Evolutionary conservation across 2,329 filamentous ascomycete species (phyloP).

Genomic region (Tolypocladium album): DNA sequence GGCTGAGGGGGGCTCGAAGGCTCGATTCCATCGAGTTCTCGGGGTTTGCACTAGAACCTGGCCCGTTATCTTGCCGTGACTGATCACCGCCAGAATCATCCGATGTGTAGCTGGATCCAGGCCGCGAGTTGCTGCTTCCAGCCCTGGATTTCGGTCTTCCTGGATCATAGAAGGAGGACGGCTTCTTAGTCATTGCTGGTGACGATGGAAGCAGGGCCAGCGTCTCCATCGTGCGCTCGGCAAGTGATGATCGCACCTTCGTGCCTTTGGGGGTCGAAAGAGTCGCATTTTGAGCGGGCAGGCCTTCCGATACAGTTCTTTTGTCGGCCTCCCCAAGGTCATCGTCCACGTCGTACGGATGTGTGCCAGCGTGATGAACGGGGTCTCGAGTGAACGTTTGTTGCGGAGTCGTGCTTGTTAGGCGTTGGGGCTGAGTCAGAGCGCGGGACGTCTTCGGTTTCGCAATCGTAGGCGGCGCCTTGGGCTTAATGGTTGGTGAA

Average conservation of each 20-base stretch:
- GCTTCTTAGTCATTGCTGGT: constrained; percentile 54
- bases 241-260: constrained; percentile 47
- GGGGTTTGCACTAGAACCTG: constrained; percentile 42
- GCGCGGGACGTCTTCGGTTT: constrained; percentile 7
- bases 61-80: constrained; percentile 41
- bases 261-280: constrained; percentile 11
- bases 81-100: constrained; percentile 44
- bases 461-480: constrained; percentile 6
- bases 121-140: constrained; percentile 33
- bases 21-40: constrained; percentile 24
- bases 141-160: constrained; percentile 44
- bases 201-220: constrained; percentile 69
- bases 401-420: constrained; percentile 1
- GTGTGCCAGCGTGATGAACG: background rate
- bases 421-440: constrained; percentile 2
- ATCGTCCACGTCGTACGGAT: background rate
- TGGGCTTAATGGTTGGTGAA: constrained; percentile 5
- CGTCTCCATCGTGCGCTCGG: constrained; percentile 80
- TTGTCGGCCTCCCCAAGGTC: constrained; percentile 4
- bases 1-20: constrained; percentile 31
- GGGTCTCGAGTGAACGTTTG: background rate
- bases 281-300: background rate
- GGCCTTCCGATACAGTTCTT: constrained; percentile 3
- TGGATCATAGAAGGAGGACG: constrained; percentile 62
- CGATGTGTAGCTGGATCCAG: constrained; percentile 50